Evolutionary conservation across 2,329 filamentous ascomycete species (phyloP), one percentile per base, ranked within the genome.

Genomic region (Colletotrichum musae): DNA sequence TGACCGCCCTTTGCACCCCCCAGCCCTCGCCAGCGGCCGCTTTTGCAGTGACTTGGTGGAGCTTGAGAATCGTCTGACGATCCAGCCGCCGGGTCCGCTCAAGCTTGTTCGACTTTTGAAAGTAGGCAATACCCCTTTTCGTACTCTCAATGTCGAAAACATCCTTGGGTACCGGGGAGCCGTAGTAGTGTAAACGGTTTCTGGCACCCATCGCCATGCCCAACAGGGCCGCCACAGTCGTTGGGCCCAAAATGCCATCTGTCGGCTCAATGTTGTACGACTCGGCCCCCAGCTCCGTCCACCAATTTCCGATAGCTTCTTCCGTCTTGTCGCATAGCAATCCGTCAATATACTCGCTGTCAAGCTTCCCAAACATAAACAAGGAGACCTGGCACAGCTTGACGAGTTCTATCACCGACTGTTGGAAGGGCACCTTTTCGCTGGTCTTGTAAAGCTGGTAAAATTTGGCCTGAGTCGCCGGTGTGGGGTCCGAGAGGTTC

Each of bases 261-360:
- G 92, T 93, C 1, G 96, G 95, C 79, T 98, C 96, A 41, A 94
- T 89, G 64, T 95, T 97, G 83, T 95, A 98, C 76, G 96, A 92
- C 73, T 98, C 95, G 0, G 91, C 92, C 2, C 96, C 96, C 69
- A 98, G 92, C 75, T 97, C 94, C 1, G 93, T 91, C 96, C 96
- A 98, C 96, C 96, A 99, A 78, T 98, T 93, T 71, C 91, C 92
- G 74, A 98, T 90, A 2, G 95, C 94, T 71, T 88, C 91, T 79
- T 99, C 96, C 0, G 96, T 98, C 51, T 96, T 86, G 81, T 99
- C 96, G 78, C 96, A 99, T 3, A 99, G 87, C 26, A 98, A 82
- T 0, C 96, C 96, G 76, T 99, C 96, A 7, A 94, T 93, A 77
- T 97, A 98, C 72, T 95, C 93, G 36, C 92, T 88, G n/a, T 93